Conservation (phyloP, 805 yeast genomes). For the Kazachstania kunashirensis region DNA sequence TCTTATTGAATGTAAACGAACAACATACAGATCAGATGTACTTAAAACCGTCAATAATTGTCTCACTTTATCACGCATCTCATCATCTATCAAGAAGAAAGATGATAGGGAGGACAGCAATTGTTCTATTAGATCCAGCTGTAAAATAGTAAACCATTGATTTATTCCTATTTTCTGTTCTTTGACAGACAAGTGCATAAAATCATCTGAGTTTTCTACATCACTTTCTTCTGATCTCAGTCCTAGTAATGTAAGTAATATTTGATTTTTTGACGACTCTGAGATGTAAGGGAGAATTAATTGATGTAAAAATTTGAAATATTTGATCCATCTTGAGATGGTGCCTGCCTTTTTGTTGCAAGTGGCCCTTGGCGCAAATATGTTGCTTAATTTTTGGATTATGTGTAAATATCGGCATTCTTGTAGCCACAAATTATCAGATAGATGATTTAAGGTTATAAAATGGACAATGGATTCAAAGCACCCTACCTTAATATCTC, state of each 20-base stretch:
- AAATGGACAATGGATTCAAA: conserved; percentile 33
- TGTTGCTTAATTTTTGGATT: conserved; percentile 17
- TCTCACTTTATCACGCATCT: conserved; percentile 26
- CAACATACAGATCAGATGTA: conserved; percentile 31
- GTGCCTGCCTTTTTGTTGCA: conserved; percentile 12
- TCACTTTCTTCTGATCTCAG: neutral
- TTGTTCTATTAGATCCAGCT: conserved; percentile 16
- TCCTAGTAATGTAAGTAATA: conserved; percentile 22
- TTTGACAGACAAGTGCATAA: neutral
- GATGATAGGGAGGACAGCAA: conserved; percentile 22
- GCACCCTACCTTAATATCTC: conserved; percentile 26
- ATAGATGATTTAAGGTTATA: conserved; percentile 20
- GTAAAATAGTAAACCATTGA: conserved; percentile 19
- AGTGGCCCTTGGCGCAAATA: conserved; percentile 21
- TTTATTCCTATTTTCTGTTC: conserved; percentile 4
- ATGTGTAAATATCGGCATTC: conserved; percentile 22
- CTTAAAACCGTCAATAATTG: conserved; percentile 31
- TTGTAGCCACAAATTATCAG: conserved; percentile 22
- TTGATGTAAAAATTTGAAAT: conserved; percentile 18
- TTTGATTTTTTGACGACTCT: conserved; percentile 28
- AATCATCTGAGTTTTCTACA: neutral
- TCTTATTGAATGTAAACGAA: conserved; percentile 36
- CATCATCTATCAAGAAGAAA: conserved; percentile 22
- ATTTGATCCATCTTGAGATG: conserved; percentile 18
- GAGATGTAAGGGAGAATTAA: conserved; percentile 20